These are phyloP conservation scores for Antarctomyces pellizariae DNA, from an alignment of 495 filamentous ascomycete genomes.

Conservation along the genomic window DNA sequence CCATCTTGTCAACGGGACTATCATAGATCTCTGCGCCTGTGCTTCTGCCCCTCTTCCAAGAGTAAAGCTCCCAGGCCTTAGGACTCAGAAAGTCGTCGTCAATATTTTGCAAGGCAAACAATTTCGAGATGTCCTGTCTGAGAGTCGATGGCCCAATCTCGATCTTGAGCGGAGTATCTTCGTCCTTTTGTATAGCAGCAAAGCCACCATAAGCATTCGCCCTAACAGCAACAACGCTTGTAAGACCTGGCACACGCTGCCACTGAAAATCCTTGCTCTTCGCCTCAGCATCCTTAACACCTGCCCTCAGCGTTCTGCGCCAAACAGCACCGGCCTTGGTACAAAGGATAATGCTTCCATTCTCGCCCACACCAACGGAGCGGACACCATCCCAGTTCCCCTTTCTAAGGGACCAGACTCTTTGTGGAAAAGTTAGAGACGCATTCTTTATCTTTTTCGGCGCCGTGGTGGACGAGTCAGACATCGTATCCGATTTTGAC, in stretches of 20 bases:
- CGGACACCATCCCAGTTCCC: conserved; percentile 59
- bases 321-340: conserved; percentile 83
- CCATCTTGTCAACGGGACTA: too few relatives aligned
- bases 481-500: conserved; percentile 34
- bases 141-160: conserved; percentile 35
- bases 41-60: too few relatives aligned
- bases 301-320: conserved; percentile 58
- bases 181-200: conserved; percentile 65
- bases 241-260: conserved; percentile 66
- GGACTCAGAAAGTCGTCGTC: too few relatives aligned
- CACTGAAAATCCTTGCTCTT: conserved; percentile 77
- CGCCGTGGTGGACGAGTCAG: conserved; percentile 59
- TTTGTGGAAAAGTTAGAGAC: conserved; percentile 38
- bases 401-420: conserved; percentile 64
- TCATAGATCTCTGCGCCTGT: too few relatives aligned
- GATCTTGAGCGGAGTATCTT: conserved; percentile 37
- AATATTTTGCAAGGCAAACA: conserved; percentile 36
- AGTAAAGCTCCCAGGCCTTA: too few relatives aligned
- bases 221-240: conserved; percentile 56
- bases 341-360: conserved; percentile 86
- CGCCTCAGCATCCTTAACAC: conserved; percentile 45
- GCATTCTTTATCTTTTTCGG: conserved; percentile 65
- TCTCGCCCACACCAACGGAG: conserved; percentile 73
- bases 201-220: conserved; percentile 77
- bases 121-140: conserved; percentile 47